A percentile compares a stretch with the other conserved stretches of the same genome.
These are phyloP conservation scores for Xylariaceae sp. DNA, from an alignment of 2,329 filamentous ascomycete species.

Conservation along the genomic window DNA sequence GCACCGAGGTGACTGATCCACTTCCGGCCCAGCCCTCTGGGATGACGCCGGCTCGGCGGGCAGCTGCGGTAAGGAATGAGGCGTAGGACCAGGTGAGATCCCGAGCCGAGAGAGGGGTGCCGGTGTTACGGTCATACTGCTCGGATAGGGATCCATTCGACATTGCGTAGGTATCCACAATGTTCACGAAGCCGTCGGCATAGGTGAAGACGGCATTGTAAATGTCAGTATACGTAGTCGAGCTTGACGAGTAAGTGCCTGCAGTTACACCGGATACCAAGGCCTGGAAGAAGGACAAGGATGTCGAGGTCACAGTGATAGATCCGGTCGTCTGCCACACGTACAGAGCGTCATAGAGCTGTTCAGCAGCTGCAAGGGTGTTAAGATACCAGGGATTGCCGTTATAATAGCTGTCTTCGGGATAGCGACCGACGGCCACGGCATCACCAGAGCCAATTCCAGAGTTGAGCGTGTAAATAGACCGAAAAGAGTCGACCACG, in stretches of 20 bases:
- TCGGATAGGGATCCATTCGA: slow-evolving; percentile 62
- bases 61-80: slow-evolving; percentile 56
- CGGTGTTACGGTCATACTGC: slow-evolving; percentile 56
- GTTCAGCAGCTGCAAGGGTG: slow-evolving; percentile 74
- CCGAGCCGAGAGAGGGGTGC: slow-evolving; percentile 54
- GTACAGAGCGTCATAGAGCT: slow-evolving; percentile 71
- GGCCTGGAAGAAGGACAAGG: slow-evolving; percentile 68
- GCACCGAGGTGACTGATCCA: slow-evolving; percentile 41
- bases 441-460: slow-evolving; percentile 57
- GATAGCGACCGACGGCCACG: slow-evolving; percentile 61
- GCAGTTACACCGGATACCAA: slow-evolving; percentile 52
- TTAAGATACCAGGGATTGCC: slow-evolving; percentile 81
- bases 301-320: slow-evolving; percentile 60
- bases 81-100: slow-evolving; percentile 49
- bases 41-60: slow-evolving; percentile 50
- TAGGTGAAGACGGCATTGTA: slow-evolving; percentile 53
- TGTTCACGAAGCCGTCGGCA: slow-evolving; percentile 56
- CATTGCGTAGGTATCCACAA: slow-evolving; percentile 59
- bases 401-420: slow-evolving; percentile 69
- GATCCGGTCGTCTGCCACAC: slow-evolving; percentile 63
- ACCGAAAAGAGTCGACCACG: slow-evolving; percentile 70
- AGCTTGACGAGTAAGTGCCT: slow-evolving; percentile 56
- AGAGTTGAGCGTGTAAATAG: slow-evolving; percentile 64
- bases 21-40: slow-evolving; percentile 51
- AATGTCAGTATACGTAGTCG: slow-evolving; percentile 48